These are phyloP conservation scores for Paramecium tetraurelia DNA, from an alignment of 73 alveolate genomes.

Conservation along the genomic window DNA sequence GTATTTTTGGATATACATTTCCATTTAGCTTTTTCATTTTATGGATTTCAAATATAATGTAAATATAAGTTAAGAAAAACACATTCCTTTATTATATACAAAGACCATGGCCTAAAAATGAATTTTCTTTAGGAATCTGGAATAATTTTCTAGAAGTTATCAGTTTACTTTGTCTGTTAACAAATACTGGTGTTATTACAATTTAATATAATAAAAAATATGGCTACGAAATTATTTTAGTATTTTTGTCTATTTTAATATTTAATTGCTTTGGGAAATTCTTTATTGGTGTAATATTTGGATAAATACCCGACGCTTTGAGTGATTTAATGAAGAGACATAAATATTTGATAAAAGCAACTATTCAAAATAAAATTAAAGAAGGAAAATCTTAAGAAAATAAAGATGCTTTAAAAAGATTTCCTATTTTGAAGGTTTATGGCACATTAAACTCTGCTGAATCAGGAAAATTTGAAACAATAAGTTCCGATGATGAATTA, in stretches of 20 bases:
- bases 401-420: not conserved
- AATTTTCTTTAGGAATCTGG: not conserved
- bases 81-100: not conserved
- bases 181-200: not conserved
- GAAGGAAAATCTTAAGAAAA: not conserved
- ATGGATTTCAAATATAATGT: not conserved
- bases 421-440: not conserved
- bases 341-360: not conserved
- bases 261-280: not conserved
- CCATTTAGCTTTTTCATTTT: not conserved
- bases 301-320: not conserved
- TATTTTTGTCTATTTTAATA: not conserved
- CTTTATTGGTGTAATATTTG: not conserved
- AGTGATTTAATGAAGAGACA: not conserved
- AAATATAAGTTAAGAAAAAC: not conserved
- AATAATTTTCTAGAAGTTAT: not conserved
- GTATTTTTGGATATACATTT: not conserved
- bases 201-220: not conserved
- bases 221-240: not conserved
- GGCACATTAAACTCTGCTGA: not conserved
- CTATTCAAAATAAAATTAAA: not conserved
- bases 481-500: not conserved
- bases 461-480: not conserved
- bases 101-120: conserved; percentile 41
- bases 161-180: not conserved